Base-by-base conservation (phyloP, 257 asterid genomes). In the Solanum tarijense region DNA sequence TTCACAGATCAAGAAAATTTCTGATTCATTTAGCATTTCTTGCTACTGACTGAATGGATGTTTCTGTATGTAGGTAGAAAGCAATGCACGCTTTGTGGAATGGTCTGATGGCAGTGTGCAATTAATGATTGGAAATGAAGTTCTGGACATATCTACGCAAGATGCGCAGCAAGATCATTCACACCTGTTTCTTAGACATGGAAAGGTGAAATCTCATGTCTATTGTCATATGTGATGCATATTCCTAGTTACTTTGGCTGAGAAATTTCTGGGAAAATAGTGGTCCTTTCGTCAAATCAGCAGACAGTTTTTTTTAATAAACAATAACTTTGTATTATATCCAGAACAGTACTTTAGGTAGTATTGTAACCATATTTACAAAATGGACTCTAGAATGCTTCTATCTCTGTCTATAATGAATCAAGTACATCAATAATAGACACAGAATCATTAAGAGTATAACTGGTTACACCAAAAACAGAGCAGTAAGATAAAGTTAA, bases 71-170 rank as follows among this genome's bases (percentile, higher is more conserved):
- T 86, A 97, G 99, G 87, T 93, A 86, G 98, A 97, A 92, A 97
- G 99, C 94, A 97, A 97, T 89, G 99, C 99, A 65, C 99, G 99
- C 78, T 95, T 97, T 90, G 99, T 97, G 92, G 96, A 94, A 87
- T 97, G 99, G 99, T 96, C 99, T 12, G 99, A 97, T 93, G 99
- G 99, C 79, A 95, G 99, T 92, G 89, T 94, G 84, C 99, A 97
- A 93, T 91, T 97, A 87, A 93, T 95, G 89, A 94, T 97, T 87
- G 99, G 99, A 88, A 97, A 94, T 91, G 99, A 97, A 94, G 99
- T 96, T 90, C 98, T 97, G 83, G 98, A 97, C 91, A 96, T 95
- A 91, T 96, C 99, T 72, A 91, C 91, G 92, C 99, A 96, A 91
- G 99, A 95, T 91, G 96, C 98, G 32, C 98, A 94, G 86, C 98